A percentile compares a stretch with the other conserved stretches of the same genome.
Evolutionary conservation across 306 rosid species (phyloP).

Genomic region (Lagenaria siceraria): DNA sequence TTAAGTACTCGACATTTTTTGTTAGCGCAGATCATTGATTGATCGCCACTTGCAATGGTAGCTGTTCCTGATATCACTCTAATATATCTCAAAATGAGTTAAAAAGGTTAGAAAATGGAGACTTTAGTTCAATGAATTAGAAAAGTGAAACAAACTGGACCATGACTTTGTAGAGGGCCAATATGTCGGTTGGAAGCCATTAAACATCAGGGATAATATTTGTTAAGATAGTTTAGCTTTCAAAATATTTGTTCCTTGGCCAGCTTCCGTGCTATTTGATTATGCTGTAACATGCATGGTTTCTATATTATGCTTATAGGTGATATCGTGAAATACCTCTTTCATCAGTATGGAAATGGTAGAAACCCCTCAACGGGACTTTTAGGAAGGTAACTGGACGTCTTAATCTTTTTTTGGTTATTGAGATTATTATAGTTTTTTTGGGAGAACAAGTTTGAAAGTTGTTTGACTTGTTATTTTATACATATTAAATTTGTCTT

Average conservation of each 20-base stretch:
- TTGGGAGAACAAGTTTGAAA: constrained; percentile 1
- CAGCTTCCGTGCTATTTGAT: background rate
- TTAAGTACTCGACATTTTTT: background rate
- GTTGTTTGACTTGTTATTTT: background rate
- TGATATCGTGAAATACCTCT: constrained; percentile 78
- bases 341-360: constrained; percentile 61
- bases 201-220: background rate
- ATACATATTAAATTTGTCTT: background rate
- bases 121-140: background rate
- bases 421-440: background rate
- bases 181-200: background rate
- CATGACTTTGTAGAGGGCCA: background rate
- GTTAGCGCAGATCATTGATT: background rate
- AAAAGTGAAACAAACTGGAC: background rate
- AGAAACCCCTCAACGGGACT: constrained; percentile 59
- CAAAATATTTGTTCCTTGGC: background rate
- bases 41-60: background rate
- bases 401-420: background rate
- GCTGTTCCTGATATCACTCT: background rate
- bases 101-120: background rate
- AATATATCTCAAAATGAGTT: background rate
- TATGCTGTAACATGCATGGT: constrained; percentile 5
- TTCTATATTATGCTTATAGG: constrained; percentile 32
- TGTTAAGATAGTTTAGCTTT: background rate
- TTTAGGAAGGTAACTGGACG: constrained; percentile 56